Conservation (phyloP, 1,139 yeast species). For the Saccharomyces hybrid region DNA sequence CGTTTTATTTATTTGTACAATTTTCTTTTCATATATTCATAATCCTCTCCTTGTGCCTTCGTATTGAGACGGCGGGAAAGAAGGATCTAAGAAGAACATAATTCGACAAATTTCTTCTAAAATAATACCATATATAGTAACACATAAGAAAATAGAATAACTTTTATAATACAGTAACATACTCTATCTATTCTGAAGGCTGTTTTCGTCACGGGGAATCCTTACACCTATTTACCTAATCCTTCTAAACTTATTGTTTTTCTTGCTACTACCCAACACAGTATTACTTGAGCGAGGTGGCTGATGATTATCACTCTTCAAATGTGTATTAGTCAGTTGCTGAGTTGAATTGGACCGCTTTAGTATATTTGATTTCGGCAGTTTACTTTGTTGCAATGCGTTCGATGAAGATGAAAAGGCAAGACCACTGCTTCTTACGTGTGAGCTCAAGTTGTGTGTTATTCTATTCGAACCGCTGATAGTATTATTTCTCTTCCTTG, state of each 20-base stretch:
- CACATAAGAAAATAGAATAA: neutral
- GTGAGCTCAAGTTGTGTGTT: slow-evolving; percentile 13
- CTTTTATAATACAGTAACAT: neutral
- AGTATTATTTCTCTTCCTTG: slow-evolving; percentile 16
- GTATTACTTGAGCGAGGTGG: neutral
- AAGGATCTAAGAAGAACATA: neutral
- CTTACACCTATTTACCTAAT: slow-evolving; percentile 4
- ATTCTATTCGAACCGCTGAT: slow-evolving; percentile 8
- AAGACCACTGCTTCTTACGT: slow-evolving; percentile 14
- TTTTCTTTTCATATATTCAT: neutral
- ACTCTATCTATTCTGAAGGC: neutral
- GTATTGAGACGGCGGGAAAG: neutral
- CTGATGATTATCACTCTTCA: neutral
- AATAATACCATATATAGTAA: neutral
- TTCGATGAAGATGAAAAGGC: neutral
- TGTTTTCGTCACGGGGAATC: neutral
- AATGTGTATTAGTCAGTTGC: neutral
- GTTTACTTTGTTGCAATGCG: neutral
- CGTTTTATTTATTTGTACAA: neutral
- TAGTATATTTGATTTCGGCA: neutral
- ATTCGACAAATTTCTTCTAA: neutral
- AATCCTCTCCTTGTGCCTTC: neutral
- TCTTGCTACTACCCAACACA: neutral
- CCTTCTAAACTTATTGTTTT: slow-evolving; percentile 8
- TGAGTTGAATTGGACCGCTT: slow-evolving; percentile 1